Base-by-base conservation (phyloP, 495 filamentous ascomycete species). In the Aspergillus cavernicola region DNA sequence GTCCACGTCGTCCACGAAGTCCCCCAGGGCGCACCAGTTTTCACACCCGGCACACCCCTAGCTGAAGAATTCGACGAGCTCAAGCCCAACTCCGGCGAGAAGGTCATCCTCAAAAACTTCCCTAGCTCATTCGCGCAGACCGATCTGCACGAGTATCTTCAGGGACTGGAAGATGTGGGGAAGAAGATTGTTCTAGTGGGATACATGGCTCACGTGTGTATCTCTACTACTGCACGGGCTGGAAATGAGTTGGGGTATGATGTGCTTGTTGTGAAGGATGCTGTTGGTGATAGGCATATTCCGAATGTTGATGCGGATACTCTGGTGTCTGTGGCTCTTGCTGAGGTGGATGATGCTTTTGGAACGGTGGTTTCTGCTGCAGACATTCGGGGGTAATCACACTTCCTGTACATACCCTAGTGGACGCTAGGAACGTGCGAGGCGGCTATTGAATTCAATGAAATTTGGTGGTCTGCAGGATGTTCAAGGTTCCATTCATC, bases 151-250 rank as follows among this genome's bases (percentile, higher is more conserved):
- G 70, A 61, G 10, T 66, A 74, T 38, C 59, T 79, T 45, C 53
- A 60, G 13, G 50, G 56, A 3, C 16, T 72, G 12, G 63, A 66
- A 0, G 64, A 60, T 41, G 59, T 55, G 13, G 74, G 66, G 6
- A 75, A 68, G 61, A 80, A 77, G 64, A 55, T 82, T 16, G 77
- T 83, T 2, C 45, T 82, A 40, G 68, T 68, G 18, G 79, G 79
- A 12, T 80, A 80, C 58, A 78, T 79, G 72, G 82, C 83, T 8
- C 83, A 85, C 68, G 79, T 85, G 3, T 86, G 82, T 65, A 73
- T 86, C 10, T 80, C 74, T 1, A 80, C 79, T 1, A 86, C 83
- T 2, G 74, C 81, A 1, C 59, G 82, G 39, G 74, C 81, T 28
- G 83, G 66, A 3, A 59, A 50, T 26, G 76, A 85, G 59, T 67